Base-by-base conservation (phyloP, 148 eudicot species). In the Rhododendron mucronatum region DNA sequence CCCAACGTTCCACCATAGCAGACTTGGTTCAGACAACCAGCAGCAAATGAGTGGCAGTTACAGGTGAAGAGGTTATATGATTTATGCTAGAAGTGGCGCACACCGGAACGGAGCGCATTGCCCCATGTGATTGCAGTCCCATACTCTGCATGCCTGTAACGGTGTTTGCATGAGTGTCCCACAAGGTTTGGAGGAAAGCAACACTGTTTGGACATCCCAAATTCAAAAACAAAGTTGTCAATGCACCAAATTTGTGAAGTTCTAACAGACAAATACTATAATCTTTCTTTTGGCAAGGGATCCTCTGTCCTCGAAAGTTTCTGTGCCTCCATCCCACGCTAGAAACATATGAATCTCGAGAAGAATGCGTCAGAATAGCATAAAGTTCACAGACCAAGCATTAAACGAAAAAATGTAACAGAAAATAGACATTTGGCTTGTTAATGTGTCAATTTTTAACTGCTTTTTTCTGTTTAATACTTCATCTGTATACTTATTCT, bases 61-160 rank as follows among this genome's bases (percentile, higher is more conserved):
- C 99, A 97, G 0, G 94, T 93, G 89, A 97, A 94, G 84, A 97
- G 92, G 90, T 97, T 97, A 89, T 97, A 95, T 1, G 98, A 92
- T 89, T 92, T 95, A 95, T 89, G 90, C 93, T 95, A 95, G 28
- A 92, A 95, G 80, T 89, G 88, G 71, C 91, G 88, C 76, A 28
- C 85, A 59, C 96, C 91, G 55, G 92, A 84, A 6, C 80, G 93
- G 16, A 97, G 84, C 20, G 98, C 98, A 39, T 95, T 98, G 39
- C 95, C 96, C 99, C 99, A 97, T 26, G 97, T 88, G 75, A 95
- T 90, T 71, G 93, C 91, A 16, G 94, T 84, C 28, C 98, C 99
- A 61, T 47, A 88, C 82, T 97, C 95, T 4, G 92, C 86, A 85
- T 97, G 99, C 85, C 76, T 89, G 91, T 91, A 94, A 4, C 94